Evolutionary conservation across 2,329 filamentous ascomycete species (phyloP).

Genomic region (Zelopaecilomyces penicillatus): DNA sequence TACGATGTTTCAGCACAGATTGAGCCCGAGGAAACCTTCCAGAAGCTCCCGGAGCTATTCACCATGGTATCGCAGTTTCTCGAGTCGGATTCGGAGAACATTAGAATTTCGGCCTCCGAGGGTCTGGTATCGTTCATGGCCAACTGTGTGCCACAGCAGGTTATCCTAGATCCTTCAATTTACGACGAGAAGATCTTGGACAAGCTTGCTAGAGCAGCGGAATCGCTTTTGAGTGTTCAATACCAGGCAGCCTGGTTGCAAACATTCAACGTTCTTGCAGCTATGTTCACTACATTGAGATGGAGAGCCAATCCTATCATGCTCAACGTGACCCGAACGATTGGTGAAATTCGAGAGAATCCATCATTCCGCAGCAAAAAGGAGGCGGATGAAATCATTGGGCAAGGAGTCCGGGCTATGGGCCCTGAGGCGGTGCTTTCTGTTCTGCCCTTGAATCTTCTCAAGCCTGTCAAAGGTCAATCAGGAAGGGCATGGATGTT

Average conservation of each 20-base stretch:
- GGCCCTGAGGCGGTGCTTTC: constrained; percentile 76
- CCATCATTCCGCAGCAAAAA: constrained; percentile 90
- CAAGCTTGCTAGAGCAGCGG: constrained; percentile 66
- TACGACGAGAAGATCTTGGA: constrained; percentile 87
- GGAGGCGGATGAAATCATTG: constrained; percentile 84
- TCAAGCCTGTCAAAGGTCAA: constrained; percentile 66
- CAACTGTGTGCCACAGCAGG: constrained; percentile 77
- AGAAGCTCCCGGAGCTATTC: constrained; percentile 81
- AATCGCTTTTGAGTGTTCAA: constrained; percentile 73
- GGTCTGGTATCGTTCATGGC: constrained; percentile 88
- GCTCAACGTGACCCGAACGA: constrained; percentile 61
- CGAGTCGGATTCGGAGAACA: constrained; percentile 81
- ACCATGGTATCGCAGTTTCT: constrained; percentile 72
- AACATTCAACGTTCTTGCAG: constrained; percentile 79
- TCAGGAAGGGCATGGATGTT: constrained; percentile 90
- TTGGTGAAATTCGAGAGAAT: constrained; percentile 82
- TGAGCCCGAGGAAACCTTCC: constrained; percentile 82
- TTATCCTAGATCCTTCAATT: constrained; percentile 79
- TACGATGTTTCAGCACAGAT: constrained; percentile 91
- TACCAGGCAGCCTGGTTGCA: constrained; percentile 94
- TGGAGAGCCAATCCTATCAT: constrained; percentile 81
- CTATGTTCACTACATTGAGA: constrained; percentile 77
- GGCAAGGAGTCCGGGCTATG: constrained; percentile 81
- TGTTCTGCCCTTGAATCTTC: constrained; percentile 78
- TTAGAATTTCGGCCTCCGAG: constrained; percentile 88